Base-by-base conservation (phyloP, 306 rosid genomes). In the cucumber (Cucumis sativus) region DNA sequence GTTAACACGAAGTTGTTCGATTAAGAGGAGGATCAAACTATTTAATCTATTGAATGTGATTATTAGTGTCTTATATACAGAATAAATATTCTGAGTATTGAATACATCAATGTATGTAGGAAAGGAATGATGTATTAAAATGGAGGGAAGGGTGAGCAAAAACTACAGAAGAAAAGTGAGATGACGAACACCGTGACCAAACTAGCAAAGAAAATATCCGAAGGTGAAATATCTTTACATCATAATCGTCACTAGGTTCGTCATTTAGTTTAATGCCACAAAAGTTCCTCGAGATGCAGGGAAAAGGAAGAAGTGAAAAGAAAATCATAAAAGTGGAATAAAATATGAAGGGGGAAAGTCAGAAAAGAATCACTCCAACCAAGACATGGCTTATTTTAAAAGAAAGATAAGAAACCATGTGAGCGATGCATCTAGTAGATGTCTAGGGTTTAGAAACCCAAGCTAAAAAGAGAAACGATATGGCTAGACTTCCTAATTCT, bases 241-340 rank as follows among this genome's bases (percentile, higher is more conserved):
- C 45, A 52, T 8, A 71, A 56, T 13, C 78, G 45, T 75, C 82
- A 61, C 74, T 7, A 37, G 47, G 18, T 59, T 68, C 80, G 86
- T 84, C 88, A 82, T 54, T 15, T 43, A 18, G 45, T 8, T 30
- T 14, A 55, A 81, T 41, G 33, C 33, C 21, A 70, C 56, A 23
- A 74, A 75, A 70, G 60, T 14, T 85, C 83, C 93, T 88, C 89
- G 86, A 87, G 93, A 92, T 89, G 95, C 86, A 87, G 78, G 83
- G 80, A 58, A 71, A 71, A 71, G 41, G 60, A 45, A 76, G 64
- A 77, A 79, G 66, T 80, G 56, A 17, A 79, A 72, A 17, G 51
- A 51, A 59, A 57, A 25, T 71, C 41, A 71, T 20, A 14, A 41
- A 71, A 71, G n/a, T 47, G 76, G 43, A 49, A 71, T 71, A 47